Evolutionary conservation across 805 yeast genomes (phyloP), one percentile per base, ranked within the genome.

Genomic region (Candida glaebosa): DNA sequence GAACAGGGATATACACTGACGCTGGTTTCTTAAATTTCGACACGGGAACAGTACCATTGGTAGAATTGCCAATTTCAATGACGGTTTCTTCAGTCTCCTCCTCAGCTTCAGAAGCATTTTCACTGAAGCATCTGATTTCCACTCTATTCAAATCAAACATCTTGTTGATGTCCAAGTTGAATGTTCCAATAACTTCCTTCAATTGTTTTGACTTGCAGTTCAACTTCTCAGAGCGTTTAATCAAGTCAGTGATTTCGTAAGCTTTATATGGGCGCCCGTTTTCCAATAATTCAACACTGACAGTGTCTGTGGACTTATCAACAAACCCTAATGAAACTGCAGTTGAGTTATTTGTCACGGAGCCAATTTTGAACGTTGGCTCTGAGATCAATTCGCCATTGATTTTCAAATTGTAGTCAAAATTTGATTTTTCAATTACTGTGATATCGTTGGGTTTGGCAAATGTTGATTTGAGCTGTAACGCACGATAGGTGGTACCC

Each of bases 401-500:
- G 24, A 56, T 56, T 15, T 40, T 53, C 6, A 76, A 50, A 25
- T 70, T 71, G 54, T 73, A 84, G 41, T 73, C 71, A 48, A 67
- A 73, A 32, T 74, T 54, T 0, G 81, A 60, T 41, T 74, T 74
- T 42, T 87, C 95, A 24, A 74, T 54, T 3, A 87, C 70, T 18
- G 69, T 63, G 37, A 87, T 73, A 33, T 78, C 79, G 5, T 47
- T 78, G 5, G 85, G 73, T 50, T 81, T 78, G 60, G 81, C 83
- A 52, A 81, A 75, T 31, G 79, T 75, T n/a, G 88, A 79, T 30
- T 87, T 67, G 37, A 79, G 72, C 40, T 59, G 60, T 31, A 88
- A 84, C 16, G 93, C 98, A 49, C 89, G 76, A 30, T 85, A 67
- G n/a, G 96, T 80, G 2, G 95, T 79, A 38, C 99, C 99, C 52